These are phyloP conservation scores for Sporothrix inflata DNA, from an alignment of 2,329 filamentous ascomycete species.

Conservation along the genomic window DNA sequence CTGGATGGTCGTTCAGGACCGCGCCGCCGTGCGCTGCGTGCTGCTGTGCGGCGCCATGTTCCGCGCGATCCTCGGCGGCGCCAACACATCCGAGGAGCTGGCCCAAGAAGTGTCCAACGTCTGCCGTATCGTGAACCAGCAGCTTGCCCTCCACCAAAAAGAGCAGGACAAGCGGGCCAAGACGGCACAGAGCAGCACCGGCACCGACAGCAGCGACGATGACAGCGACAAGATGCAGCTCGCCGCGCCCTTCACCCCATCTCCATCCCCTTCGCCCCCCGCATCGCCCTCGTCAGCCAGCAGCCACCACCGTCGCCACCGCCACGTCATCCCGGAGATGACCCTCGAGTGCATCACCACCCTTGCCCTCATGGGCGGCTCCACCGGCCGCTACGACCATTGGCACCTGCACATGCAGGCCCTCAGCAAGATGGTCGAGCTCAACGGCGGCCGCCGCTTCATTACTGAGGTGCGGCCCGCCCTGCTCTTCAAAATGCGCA, in stretches of 20 bases:
- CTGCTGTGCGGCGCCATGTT: constrained; percentile 40
- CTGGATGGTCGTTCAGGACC: constrained; percentile 37
- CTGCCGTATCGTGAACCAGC: constrained; percentile 34
- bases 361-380: constrained; percentile 41
- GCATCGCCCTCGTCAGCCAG: background rate
- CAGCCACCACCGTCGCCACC: background rate
- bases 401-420: constrained; percentile 47
- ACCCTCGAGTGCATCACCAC: constrained; percentile 42
- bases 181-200: background rate
- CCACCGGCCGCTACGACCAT: constrained; percentile 44
- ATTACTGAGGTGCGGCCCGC: constrained; percentile 31
- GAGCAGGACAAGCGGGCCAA: background rate
- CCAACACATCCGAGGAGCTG: constrained; percentile 33
- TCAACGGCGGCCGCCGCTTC: constrained; percentile 35
- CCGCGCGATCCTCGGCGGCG: constrained; percentile 35
- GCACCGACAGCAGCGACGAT: background rate
- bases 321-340: constrained; percentile 33
- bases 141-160: constrained; percentile 27
- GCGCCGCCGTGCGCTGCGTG: constrained; percentile 39
- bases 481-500: constrained; percentile 35
- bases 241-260: background rate
- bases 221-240: constrained; percentile 16
- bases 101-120: constrained; percentile 33
- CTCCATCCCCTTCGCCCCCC: background rate
- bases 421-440: constrained; percentile 40